Evolutionary conservation across 305 asterid species (phyloP).

Genomic region (Rubia peregrina): DNA sequence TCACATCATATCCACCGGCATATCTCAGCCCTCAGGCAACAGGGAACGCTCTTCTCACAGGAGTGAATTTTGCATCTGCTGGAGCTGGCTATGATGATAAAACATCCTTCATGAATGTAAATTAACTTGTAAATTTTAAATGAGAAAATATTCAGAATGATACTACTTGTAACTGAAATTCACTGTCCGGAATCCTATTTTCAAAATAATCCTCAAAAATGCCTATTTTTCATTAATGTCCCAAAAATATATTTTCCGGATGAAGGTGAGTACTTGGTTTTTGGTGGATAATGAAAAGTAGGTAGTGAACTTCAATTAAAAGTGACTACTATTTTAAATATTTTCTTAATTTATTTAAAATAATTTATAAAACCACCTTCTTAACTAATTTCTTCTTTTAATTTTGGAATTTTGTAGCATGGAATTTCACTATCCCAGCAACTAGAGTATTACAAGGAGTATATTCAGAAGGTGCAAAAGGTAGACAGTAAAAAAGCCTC

Average conservation of each 20-base stretch:
- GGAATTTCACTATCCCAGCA: conserved; percentile 71
- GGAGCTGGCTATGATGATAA: conserved; percentile 87
- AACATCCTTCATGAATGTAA: conserved; percentile 53
- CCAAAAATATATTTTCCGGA: no score
- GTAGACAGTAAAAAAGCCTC: conserved; percentile 57
- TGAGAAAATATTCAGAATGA: no score
- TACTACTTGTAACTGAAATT: no score
- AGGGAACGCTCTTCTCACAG: conserved; percentile 67
- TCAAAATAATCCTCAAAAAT: no score
- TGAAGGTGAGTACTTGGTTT: no score
- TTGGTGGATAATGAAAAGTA: no score
- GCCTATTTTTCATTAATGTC: no score
- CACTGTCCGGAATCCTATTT: no score
- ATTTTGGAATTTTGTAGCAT: conserved; percentile 37
- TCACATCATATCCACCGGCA: conserved; percentile 58
- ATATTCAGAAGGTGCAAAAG: conserved; percentile 48
- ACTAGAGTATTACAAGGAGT: conserved; percentile 57
- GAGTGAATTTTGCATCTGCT: conserved; percentile 90
- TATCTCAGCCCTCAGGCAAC: conserved; percentile 89
- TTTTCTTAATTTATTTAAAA: no score
- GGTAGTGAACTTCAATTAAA: no score
- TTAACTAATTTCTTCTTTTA: not conserved
- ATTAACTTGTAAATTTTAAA: not conserved
- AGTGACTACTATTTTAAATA: no score
- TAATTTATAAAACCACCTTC: no score